Conservation (phyloP, 129 eudicot species). For the Logfia minima region DNA sequence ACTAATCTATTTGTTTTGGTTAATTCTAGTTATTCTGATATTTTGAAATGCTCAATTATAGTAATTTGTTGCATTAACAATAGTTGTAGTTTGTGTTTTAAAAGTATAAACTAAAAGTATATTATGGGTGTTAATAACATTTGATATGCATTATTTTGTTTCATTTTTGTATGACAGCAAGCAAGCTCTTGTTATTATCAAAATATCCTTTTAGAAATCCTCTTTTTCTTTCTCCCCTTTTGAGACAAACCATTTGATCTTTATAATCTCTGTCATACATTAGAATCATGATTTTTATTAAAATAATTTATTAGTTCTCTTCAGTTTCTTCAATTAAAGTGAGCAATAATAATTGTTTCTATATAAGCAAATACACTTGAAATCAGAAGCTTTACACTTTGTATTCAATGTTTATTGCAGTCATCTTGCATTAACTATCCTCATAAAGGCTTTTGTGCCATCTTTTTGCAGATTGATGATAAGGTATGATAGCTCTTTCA, state of each 20-base stretch:
- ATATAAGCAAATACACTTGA: constrained; percentile 15
- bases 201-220: constrained; percentile 10
- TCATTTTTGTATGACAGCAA: constrained; percentile 26
- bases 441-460: not conserved
- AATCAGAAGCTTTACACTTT: constrained; percentile 9
- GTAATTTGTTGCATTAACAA: not conserved
- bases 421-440: constrained; percentile 4
- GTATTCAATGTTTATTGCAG: constrained; percentile 13
- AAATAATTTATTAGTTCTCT: not conserved
- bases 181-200: constrained; percentile 32
- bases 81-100: not conserved
- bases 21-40: too few relatives aligned
- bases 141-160: constrained; percentile 29
- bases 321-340: not conserved
- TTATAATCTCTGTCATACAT: constrained; percentile 9
- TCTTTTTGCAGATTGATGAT: not conserved
- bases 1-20: not conserved
- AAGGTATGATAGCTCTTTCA: not conserved
- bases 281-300: not conserved
- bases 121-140: constrained; percentile 20
- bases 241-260: constrained; percentile 21
- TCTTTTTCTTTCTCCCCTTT: constrained; percentile 23
- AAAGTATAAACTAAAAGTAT: not conserved
- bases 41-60: too few relatives aligned
- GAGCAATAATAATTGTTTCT: not conserved